A percentile compares a stretch with the other conserved stretches of the same genome.
Evolutionary conservation across 352 stramenopile species (phyloP).

Genomic region (Phytophthora sp.): DNA sequence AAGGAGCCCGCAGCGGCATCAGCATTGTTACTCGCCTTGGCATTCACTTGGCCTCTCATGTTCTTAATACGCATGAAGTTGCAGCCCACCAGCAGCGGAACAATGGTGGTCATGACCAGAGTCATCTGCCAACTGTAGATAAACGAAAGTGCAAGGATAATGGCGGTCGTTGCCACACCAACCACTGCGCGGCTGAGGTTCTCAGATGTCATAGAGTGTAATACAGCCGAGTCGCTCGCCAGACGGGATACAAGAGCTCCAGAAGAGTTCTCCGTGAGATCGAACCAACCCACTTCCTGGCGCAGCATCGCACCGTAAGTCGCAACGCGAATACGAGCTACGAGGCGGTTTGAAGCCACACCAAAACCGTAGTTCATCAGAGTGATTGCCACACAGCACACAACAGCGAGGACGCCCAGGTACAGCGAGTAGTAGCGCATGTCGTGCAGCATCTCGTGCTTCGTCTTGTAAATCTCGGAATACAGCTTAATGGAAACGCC

Average conservation of each 20-base stretch:
- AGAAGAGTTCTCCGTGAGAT: slow-evolving; percentile 21
- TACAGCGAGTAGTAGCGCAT: slow-evolving; percentile 39
- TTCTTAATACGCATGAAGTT: slow-evolving; percentile 46
- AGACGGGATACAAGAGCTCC: slow-evolving; percentile 64
- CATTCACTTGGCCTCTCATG: slow-evolving; percentile 38
- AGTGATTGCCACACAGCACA: slow-evolving; percentile 43
- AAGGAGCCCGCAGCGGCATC: slow-evolving; percentile 43
- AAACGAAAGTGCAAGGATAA: slow-evolving; percentile 42
- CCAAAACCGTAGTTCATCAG: slow-evolving; percentile 62
- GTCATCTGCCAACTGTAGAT: slow-evolving; percentile 72
- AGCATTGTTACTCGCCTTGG: slow-evolving; percentile 49
- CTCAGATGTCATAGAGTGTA: slow-evolving; percentile 81
- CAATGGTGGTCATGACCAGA: slow-evolving; percentile 39
- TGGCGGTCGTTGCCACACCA: slow-evolving; percentile 59
- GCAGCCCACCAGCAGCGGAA: slow-evolving; percentile 37
- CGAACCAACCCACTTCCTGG: slow-evolving; percentile 37
- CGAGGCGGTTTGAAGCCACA: slow-evolving; percentile 51
- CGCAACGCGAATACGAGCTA: slow-evolving; percentile 44
- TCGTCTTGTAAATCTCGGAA: slow-evolving; percentile 43
- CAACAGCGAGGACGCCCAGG: slow-evolving; percentile 31
- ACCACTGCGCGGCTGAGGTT: slow-evolving; percentile 61
- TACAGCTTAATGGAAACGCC: slow-evolving; percentile 61
- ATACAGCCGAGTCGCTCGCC: slow-evolving; percentile 69
- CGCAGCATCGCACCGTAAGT: slow-evolving; percentile 66
- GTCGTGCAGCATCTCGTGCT: slow-evolving; percentile 42